Evolutionary conservation across 768 basidiomycete species (phyloP).

Genomic region (Dendrothele bispora): DNA sequence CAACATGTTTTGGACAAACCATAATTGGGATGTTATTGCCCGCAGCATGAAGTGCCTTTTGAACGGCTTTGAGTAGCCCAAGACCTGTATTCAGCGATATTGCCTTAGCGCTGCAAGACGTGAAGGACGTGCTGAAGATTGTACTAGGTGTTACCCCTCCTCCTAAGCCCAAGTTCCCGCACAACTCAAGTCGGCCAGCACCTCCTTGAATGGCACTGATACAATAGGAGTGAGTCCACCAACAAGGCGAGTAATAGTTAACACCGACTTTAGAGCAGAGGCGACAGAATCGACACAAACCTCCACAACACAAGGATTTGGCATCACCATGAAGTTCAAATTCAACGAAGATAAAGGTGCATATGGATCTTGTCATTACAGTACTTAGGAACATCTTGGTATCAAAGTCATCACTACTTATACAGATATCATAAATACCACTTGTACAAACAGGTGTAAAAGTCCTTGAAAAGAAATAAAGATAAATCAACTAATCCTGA

Average conservation of each 20-base stretch:
- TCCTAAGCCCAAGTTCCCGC: slow-evolving; percentile 65
- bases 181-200: slow-evolving; percentile 77
- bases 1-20: slow-evolving; percentile 37
- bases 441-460: background rate
- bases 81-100: too few species aligned
- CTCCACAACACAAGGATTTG: too few species aligned
- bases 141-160: slow-evolving; percentile 86
- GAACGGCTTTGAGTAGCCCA: slow-evolving; percentile 67
- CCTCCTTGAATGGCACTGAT: slow-evolving; percentile 71
- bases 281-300: slow-evolving; percentile 79
- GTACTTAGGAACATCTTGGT: too few species aligned
- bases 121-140: too few species aligned
- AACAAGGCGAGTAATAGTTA: background rate
- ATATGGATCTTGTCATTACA: too few species aligned
- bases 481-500: slow-evolving; percentile 1
- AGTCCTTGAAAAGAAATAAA: background rate
- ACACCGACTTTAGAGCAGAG: slow-evolving; percentile 65
- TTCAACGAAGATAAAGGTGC: too few species aligned
- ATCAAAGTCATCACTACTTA: too few species aligned
- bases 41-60: slow-evolving; percentile 34
- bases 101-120: too few species aligned
- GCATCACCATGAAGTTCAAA: too few species aligned
- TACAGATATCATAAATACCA: too few species aligned
- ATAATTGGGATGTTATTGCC: slow-evolving; percentile 53
- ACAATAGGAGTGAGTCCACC: slow-evolving; percentile 3